Evolutionary conservation across 1,284 basidiomycete genomes (phyloP), one percentile per base, ranked within the genome.

Genomic region (Rhodotorula sp.): DNA sequence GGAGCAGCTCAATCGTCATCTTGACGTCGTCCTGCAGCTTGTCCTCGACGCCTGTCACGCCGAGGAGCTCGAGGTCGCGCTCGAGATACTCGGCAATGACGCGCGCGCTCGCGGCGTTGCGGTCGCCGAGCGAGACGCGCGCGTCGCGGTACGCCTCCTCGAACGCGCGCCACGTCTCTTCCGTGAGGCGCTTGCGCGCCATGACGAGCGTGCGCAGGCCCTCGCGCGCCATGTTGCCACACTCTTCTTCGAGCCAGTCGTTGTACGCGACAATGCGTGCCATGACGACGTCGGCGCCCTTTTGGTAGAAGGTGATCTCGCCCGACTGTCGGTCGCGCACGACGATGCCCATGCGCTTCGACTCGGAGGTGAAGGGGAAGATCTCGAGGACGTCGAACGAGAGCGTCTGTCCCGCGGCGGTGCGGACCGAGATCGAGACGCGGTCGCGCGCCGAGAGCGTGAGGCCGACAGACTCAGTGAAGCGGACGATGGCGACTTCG

Each of bases 221-320:
- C 78, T 99, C 97, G 27, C 97, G 86, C 0, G 96, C 96, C 96
- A 99, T 99, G 80, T 99, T 99, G 17, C 91, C 95, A 21, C 91
- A 94, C 82, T 99, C 97, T 80, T 99, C 97, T 76, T 99, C 97
- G 1, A 99, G 86, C 97, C 97, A 99, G 83, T 99, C 97, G 80
- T 98, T 98, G 76, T 92, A 88, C 79, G 93, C 92, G 27, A 99
- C 96, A 67, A 99, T 94, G 76, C 86, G 87, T 48, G 90, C 86
- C 96, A 99, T 99, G 65, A 99, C 93, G 7, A 95, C 93, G 79
- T 99, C 97, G 0, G 96, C 97, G 17, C 97, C 97, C 81, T 99
- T 99, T 80, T 98, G 92, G 72, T 96, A 85, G 82, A 99, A 99
- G 1, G 86, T 88, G 66, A 95, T 88, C 70, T 95, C 92, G 55